Evolutionary conservation across 1,284 basidiomycete genomes (phyloP), one percentile per base, ranked within the genome.

Genomic region (Schizophyllum commune): DNA sequence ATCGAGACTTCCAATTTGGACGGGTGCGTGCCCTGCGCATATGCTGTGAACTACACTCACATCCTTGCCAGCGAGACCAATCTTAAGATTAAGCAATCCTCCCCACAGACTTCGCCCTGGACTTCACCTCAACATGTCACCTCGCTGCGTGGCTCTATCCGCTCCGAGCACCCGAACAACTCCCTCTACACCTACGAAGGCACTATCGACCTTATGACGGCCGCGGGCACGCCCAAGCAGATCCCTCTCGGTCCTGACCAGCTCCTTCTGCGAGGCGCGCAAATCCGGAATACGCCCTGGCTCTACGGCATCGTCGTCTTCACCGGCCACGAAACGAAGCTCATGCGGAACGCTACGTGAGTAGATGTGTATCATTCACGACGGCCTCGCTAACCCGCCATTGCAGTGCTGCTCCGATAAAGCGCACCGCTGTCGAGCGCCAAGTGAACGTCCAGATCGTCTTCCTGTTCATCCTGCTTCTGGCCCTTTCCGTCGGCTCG

Each of bases 1-100:
- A 93, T 99, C 65, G 96, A 99, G 75, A 99, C 96, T 0, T 92
- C 92, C 34, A 99, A 99, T 73, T 81, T 99, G 21, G 97, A 99
- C 69, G 96, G 96, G 91, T 94, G 67, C 67, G 88, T 75, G 1
- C 20, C 20, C 55, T n/a, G 52, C 22, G 9, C 4, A n/a, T 0
- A 3, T 8, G 9, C 58, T 19, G 60, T n/a, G 33, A 22, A 20
- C 8, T 51, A 58, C 39, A 55, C 51, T 61, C 51, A 62, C 56
- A 33, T 54, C 32, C 56, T 53, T 52, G n/a, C 1, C 66, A 94
- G 94, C 22, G 96, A 99, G 78, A 99, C 97, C 5, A 99, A 99
- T 71, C 81, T 99, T 67, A 99, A 99, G 79, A 98, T 99, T 76
- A 98, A 99, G 73, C 96, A 99, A 75, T 93, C 93, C 0, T 91